Percentiles rank a stretch among this genome's conserved stretches.
Conservation (phyloP, 345 rosid species). For the Odontarrhena argentea region DNA sequence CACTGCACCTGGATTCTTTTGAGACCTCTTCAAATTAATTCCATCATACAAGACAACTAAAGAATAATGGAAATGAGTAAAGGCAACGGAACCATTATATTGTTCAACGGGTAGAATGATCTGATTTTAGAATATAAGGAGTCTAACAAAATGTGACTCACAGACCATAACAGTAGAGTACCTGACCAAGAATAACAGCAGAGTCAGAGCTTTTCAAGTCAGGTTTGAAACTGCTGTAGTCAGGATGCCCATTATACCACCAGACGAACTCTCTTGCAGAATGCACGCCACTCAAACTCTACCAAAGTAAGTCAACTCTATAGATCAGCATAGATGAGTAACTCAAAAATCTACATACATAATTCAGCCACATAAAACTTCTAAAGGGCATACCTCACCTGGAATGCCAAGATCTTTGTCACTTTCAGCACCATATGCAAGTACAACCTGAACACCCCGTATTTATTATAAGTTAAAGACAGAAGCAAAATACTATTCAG, state of each 20-base stretch:
- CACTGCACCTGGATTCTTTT: background rate
- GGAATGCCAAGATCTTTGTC: constrained; percentile 80
- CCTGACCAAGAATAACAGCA: constrained; percentile 88
- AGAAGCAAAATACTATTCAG: background rate
- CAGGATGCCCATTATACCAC: constrained; percentile 98
- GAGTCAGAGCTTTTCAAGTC: constrained; percentile 72
- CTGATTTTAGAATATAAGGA: background rate
- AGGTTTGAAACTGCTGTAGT: constrained; percentile 62
- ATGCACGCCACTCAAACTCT: constrained; percentile 70
- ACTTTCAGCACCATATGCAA: constrained; percentile 97
- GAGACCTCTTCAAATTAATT: constrained; percentile 1
- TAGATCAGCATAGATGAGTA: constrained; percentile 11
- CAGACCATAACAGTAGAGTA: constrained; percentile 34
- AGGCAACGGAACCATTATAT: constrained; percentile 6
- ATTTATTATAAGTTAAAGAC: constrained; percentile 8
- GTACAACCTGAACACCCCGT: constrained; percentile 68
- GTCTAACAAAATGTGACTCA: background rate
- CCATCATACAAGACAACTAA: background rate
- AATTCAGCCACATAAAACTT: constrained; percentile 7
- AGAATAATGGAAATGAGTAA: background rate
- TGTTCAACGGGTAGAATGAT: constrained; percentile 9
- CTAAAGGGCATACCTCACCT: constrained; percentile 65
- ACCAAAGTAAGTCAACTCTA: constrained; percentile 17
- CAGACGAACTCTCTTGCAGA: constrained; percentile 97
- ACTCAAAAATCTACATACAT: constrained; percentile 15